Conservation (phyloP, 2,329 filamentous ascomycete genomes). For the Plectosphaerella sp. region DNA sequence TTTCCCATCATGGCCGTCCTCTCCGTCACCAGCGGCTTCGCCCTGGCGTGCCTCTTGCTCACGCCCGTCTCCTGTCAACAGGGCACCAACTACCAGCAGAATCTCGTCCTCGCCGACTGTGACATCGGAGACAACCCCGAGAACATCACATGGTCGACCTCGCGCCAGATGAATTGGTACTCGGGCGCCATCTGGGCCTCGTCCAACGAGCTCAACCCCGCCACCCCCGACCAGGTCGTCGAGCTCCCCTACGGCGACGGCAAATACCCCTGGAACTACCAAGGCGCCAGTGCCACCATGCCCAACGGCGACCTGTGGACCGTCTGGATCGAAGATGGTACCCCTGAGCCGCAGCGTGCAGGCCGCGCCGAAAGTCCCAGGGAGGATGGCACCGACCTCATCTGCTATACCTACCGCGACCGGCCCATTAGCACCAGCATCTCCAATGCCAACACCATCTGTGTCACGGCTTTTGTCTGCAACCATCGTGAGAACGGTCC, state of each 20-base stretch:
- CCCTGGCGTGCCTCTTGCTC: no score
- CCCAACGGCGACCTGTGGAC: constrained; percentile 35
- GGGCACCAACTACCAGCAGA: constrained; percentile 22
- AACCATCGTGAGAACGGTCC: constrained; percentile 24
- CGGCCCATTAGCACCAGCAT: constrained; percentile 31
- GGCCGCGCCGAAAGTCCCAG: constrained; percentile 34
- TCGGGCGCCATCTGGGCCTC: constrained; percentile 30
- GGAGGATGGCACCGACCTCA: constrained; percentile 31
- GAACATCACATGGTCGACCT: constrained; percentile 35
- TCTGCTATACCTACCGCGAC: constrained; percentile 37
- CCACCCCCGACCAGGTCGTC: constrained; percentile 30
- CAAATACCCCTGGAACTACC: constrained; percentile 31
- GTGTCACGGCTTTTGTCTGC: constrained; percentile 36
- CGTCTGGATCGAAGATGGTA: constrained; percentile 34
- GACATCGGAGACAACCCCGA: constrained; percentile 36
- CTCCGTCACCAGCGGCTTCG: background rate
- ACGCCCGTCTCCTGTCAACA: constrained; percentile 12
- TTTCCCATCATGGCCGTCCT: background rate
- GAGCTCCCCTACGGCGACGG: constrained; percentile 33
- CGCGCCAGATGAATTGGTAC: constrained; percentile 40
- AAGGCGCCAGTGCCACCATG: constrained; percentile 31
- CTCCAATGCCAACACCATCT: constrained; percentile 29
- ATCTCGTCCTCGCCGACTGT: constrained; percentile 36
- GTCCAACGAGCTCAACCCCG: constrained; percentile 26
- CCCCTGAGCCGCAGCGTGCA: constrained; percentile 33